phyloP scores from a whole-genome alignment of 768 basidiomycete species.

The Auricularia cornea region DNA sequence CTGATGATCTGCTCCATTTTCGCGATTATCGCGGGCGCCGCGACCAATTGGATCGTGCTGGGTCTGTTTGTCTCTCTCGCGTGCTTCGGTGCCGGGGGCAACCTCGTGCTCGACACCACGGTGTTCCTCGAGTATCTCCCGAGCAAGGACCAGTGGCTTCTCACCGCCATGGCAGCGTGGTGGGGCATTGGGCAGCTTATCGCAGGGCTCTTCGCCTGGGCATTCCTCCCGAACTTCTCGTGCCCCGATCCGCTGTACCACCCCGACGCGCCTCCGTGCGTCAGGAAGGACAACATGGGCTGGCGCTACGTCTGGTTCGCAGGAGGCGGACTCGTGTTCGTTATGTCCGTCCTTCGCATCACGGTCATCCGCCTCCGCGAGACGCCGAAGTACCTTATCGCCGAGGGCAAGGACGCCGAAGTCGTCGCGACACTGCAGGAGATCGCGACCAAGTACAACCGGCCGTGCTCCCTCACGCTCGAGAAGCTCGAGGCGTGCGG shows the following conservation, averaged over 20 bases:
- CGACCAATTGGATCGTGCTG: slow-evolving; percentile 20
- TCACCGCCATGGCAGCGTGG: slow-evolving; percentile 47
- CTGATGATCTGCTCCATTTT: slow-evolving; percentile 46
- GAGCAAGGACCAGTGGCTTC: slow-evolving; percentile 33
- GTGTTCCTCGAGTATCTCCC: slow-evolving; percentile 37
- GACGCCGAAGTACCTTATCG: slow-evolving; percentile 52
- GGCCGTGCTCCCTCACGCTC: slow-evolving; percentile 34
- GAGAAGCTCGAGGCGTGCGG: slow-evolving; percentile 30
- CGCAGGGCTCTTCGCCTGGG: slow-evolving; percentile 46
- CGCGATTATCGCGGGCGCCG: slow-evolving; percentile 40
- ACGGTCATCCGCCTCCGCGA: slow-evolving; percentile 52
- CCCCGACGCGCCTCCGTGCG: slow-evolving; percentile 30
- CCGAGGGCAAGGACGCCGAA: slow-evolving; percentile 47
- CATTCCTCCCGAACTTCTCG: slow-evolving; percentile 47
- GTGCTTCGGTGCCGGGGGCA: slow-evolving; percentile 47
- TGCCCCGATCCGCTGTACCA: slow-evolving; percentile 26
- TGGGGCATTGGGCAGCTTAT: slow-evolving; percentile 45
- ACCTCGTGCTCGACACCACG: slow-evolving; percentile 47
- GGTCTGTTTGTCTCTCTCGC: slow-evolving; percentile 36
- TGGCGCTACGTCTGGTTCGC: slow-evolving; percentile 49
- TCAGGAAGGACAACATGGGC: slow-evolving; percentile 45
- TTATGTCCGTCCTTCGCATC: slow-evolving; percentile 48
- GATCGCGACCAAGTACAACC: slow-evolving; percentile 42
- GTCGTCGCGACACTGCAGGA: slow-evolving; percentile 39
- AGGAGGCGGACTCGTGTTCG: slow-evolving; percentile 40